phyloP scores from a whole-genome alignment of 2,329 filamentous ascomycete genomes.

The Aspergillus cejpii region DNA sequence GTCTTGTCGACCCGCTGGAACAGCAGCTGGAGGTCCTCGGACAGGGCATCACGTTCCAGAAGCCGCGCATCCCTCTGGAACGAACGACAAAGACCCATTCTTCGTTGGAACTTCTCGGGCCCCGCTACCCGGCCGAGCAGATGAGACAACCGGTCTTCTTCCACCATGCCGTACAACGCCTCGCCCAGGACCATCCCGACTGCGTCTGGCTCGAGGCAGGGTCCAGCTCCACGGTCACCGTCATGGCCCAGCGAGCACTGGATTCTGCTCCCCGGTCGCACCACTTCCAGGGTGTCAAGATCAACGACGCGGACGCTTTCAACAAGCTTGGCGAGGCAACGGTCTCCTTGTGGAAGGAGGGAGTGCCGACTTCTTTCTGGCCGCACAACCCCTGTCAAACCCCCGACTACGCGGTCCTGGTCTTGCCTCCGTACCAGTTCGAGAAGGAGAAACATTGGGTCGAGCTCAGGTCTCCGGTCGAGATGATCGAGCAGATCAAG shows the following conservation, averaged over 20 bases:
- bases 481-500: neutral
- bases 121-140: slow-evolving; percentile 32
- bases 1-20: slow-evolving; percentile 35
- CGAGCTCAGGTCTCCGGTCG: slow-evolving; percentile 14
- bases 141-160: slow-evolving; percentile 44
- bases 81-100: slow-evolving; percentile 13
- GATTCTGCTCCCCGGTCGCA: slow-evolving; percentile 1
- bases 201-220: slow-evolving; percentile 41
- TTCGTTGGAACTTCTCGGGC: slow-evolving; percentile 6
- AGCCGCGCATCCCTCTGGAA: slow-evolving; percentile 27
- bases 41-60: slow-evolving; percentile 23
- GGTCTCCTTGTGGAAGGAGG: slow-evolving; percentile 38
- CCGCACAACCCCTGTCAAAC: slow-evolving; percentile 28
- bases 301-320: slow-evolving; percentile 7
- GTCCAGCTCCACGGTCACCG: slow-evolving; percentile 30
- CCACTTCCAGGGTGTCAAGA: slow-evolving; percentile 15
- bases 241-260: slow-evolving; percentile 30
- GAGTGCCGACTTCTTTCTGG: slow-evolving; percentile 37
- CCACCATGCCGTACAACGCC: slow-evolving; percentile 36
- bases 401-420: slow-evolving; percentile 17
- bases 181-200: slow-evolving; percentile 20
- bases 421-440: slow-evolving; percentile 44
- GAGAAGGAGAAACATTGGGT: slow-evolving; percentile 40
- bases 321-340: slow-evolving; percentile 25
- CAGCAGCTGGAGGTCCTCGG: slow-evolving; percentile 24